A percentile compares a stretch with the other conserved stretches of the same genome.
These are phyloP conservation scores for Gastrolobium villosum DNA, from an alignment of 306 rosid genomes.

Conservation along the genomic window DNA sequence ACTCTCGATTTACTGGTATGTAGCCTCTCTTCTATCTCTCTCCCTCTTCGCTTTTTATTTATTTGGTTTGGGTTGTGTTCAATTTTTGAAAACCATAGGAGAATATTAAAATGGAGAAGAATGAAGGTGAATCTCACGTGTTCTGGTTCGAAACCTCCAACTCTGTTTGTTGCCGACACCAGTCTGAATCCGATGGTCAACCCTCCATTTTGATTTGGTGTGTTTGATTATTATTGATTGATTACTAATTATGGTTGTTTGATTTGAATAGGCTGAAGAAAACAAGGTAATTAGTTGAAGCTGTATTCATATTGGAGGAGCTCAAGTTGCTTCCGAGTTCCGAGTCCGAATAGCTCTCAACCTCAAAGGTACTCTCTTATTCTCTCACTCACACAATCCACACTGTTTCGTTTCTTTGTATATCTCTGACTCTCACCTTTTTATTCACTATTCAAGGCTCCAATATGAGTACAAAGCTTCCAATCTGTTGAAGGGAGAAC, in stretches of 20 bases:
- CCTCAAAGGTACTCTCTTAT: slow-evolving; percentile 66
- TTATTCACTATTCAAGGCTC: slow-evolving; percentile 51
- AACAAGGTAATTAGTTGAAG: slow-evolving; percentile 11
- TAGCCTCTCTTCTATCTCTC: no score
- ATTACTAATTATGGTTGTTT: no score
- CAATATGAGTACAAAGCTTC: slow-evolving; percentile 66
- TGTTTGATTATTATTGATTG: no score
- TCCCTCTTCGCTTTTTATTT: no score
- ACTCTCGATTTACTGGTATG: no score
- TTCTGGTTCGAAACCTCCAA: slow-evolving; percentile 83
- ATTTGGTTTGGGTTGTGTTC: no score
- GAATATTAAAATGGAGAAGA: no score
- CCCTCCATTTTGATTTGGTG: no score
- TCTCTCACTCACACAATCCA: not conserved
- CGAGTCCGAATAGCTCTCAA: slow-evolving; percentile 62
- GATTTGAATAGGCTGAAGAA: slow-evolving; percentile 42
- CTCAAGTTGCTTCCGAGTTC: slow-evolving; percentile 52
- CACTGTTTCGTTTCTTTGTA: no score
- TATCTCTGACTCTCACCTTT: not conserved
- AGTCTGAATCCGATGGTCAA: slow-evolving; percentile 67
- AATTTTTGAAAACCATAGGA: no score
- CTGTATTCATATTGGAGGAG: slow-evolving; percentile 61
- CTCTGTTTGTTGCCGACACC: slow-evolving; percentile 66
- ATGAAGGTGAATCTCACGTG: slow-evolving; percentile 51
- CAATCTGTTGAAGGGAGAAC: slow-evolving; percentile 67